Conservation (phyloP, 169 alveolate species). For the Eimeria acervulina region DNA sequence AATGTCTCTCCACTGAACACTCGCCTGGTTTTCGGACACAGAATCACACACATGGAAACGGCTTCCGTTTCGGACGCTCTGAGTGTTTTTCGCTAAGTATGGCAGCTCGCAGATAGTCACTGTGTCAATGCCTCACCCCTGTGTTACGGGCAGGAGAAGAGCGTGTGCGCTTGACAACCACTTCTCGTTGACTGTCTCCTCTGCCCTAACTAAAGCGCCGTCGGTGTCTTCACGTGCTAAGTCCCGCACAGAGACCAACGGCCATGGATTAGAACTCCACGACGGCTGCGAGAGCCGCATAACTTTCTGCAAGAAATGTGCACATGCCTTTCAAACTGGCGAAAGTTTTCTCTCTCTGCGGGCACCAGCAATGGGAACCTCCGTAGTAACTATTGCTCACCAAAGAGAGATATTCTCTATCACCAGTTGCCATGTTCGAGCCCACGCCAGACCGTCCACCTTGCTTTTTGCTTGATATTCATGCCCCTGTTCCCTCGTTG, state of each 20-base stretch:
- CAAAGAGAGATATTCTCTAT: slow-evolving; percentile 63
- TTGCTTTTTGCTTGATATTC: not conserved
- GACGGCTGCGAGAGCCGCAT: slow-evolving; percentile 84
- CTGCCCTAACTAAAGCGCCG: not conserved
- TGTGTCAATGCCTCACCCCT: slow-evolving; percentile 63
- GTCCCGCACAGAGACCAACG: slow-evolving; percentile 53
- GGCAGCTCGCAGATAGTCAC: not conserved
- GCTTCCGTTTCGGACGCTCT: not conserved
- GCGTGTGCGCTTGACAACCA: slow-evolving; percentile 76
- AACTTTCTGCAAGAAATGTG: slow-evolving; percentile 67
- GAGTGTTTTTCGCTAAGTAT: not conserved
- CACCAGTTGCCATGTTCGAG: slow-evolving; percentile 40
- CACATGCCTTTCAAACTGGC: not conserved
- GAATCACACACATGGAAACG: not conserved
- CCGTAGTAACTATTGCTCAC: not conserved
- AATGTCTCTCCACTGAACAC: slow-evolving; percentile 81
- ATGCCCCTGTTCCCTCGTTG: not conserved
- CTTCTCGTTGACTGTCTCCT: slow-evolving; percentile 36
- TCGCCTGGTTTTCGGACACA: slow-evolving; percentile 41
- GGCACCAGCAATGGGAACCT: not conserved
- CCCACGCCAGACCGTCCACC: not conserved
- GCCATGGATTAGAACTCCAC: slow-evolving; percentile 75
- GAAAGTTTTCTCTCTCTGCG: too few species aligned
- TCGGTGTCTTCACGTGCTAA: slow-evolving; percentile 9
- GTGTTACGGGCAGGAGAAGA: slow-evolving; percentile 76